Evolutionary conservation across 208 protist genomes (phyloP).

Genomic region (Leptomonas pyrrhocoris): DNA sequence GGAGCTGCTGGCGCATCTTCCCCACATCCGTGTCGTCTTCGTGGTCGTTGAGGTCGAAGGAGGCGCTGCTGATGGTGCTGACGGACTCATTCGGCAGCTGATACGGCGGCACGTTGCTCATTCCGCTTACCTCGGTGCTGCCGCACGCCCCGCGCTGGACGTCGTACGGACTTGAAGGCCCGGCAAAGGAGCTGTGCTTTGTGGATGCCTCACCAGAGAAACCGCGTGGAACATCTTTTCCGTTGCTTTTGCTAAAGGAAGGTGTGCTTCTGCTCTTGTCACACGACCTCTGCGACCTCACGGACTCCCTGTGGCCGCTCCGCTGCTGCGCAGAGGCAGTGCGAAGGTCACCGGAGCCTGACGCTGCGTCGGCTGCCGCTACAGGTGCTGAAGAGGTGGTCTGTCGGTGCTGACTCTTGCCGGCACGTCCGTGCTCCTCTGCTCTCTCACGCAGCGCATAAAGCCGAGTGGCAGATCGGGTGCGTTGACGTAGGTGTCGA

Average conservation of each 20-base stretch:
- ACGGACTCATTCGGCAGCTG: conserved; percentile 34
- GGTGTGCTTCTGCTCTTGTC: not conserved
- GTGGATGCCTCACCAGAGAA: not conserved
- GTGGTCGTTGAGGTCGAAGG: conserved; percentile 30
- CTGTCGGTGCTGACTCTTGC: not conserved
- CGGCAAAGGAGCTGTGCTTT: not conserved
- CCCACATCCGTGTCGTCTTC: conserved; percentile 34
- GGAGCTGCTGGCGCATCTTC: conserved; percentile 29
- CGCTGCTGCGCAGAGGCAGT: conserved; percentile 2
- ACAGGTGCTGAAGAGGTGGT: not conserved
- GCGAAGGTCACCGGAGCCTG: not conserved
- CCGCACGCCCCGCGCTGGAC: conserved; percentile 18
- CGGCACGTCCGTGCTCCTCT: not conserved
- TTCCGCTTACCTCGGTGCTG: conserved; percentile 35
- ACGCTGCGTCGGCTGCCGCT: not conserved
- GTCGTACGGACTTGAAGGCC: not conserved
- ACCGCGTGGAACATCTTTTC: not conserved
- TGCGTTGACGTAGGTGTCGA: conserved; percentile 36
- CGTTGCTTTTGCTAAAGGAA: not conserved
- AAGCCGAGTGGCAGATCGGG: conserved; percentile 27
- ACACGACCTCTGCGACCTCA: not conserved
- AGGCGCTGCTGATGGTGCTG: conserved; percentile 53
- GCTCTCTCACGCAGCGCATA: conserved; percentile 7
- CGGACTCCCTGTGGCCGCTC: not conserved
- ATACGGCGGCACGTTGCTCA: conserved; percentile 35